Evolutionary conservation across 2,329 filamentous ascomycete species (phyloP).

Genomic region (Plectosphaerella sp.): DNA sequence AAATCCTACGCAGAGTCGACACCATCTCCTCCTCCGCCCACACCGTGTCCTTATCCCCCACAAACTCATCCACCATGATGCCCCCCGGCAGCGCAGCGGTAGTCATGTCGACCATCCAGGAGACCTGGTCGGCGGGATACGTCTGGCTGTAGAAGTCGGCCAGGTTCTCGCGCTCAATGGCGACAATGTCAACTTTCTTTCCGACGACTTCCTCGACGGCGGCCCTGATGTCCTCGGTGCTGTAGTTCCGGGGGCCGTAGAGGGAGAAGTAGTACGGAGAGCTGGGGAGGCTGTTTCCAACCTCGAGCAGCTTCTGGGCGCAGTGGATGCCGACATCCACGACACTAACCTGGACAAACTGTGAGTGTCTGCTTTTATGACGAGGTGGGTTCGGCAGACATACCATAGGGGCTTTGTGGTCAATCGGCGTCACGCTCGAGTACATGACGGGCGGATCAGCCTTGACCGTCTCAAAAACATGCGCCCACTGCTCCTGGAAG

Average conservation of each 20-base stretch:
- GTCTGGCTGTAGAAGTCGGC: slow-evolving; percentile 16
- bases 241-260: slow-evolving; percentile 22
- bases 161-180: slow-evolving; percentile 17
- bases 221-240: slow-evolving; percentile 19
- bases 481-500: slow-evolving; percentile 14
- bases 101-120: slow-evolving; percentile 7
- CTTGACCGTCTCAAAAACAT: slow-evolving; percentile 9
- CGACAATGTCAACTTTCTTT: slow-evolving; percentile 16
- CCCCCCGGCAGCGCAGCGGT: slow-evolving; percentile 18
- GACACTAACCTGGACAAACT: slow-evolving; percentile 18
- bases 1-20: slow-evolving; percentile 16
- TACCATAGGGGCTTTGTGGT: slow-evolving; percentile 28
- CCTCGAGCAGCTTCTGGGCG: slow-evolving; percentile 16
- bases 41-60: slow-evolving; percentile 16
- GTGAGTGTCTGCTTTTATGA: not conserved
- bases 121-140: slow-evolving; percentile 13
- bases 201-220: slow-evolving; percentile 20
- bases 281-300: slow-evolving; percentile 1
- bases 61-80: slow-evolving; percentile 16
- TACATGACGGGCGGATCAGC: slow-evolving; percentile 17
- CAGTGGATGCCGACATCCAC: slow-evolving; percentile 20
- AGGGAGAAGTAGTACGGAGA: slow-evolving; percentile 16
- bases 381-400: not conserved
- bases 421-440: slow-evolving; percentile 18
- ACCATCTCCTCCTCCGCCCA: slow-evolving; percentile 19